Evolutionary conservation across 1,284 basidiomycete genomes (phyloP), one percentile per base, ranked within the genome.

Genomic region (Xanthoconium separans): DNA sequence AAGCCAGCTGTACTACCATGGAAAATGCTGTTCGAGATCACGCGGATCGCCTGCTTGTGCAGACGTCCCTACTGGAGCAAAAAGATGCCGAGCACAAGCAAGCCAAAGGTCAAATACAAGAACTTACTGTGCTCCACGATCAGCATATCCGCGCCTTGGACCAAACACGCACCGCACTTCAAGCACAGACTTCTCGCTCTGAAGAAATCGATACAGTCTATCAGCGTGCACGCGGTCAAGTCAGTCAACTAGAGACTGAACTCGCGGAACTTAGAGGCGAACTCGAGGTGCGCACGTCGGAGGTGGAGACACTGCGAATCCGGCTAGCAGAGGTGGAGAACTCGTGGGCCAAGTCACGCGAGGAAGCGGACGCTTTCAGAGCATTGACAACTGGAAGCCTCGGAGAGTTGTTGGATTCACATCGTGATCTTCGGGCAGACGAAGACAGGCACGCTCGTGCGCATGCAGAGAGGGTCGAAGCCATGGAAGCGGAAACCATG

Each of bases 61-160:
- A 95, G 53, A 84, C 84, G 2, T 91, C 93, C n/a, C 70, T 83
- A 24, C 72, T 87, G 9, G 85, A 91, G 60, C 89, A 91, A 68
- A 83, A 84, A 58, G 89, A 94, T 61, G 89, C 89, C 0, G 95
- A 99, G 55, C 81, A 87, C 57, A 75, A 84, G 54, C 77, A 81
- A 53, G 72, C 85, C 24, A 83, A 83, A 58, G 72, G 77, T 5
- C 85, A 93, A 69, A 75, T 95, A 15, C 86, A 92, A 31, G 90
- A 89, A 57, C 77, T 93, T 30, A 72, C 75, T 12, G 71, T 77
- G 9, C 82, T 85, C 16, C 82, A 87, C 30, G 92, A 94, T 48
- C 87, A 93, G 62, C 94, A 98, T 70, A 74, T 96, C 29, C 83
- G 85, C 24, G 85, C 94, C 1, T 78, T 99, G 51, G 91, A 94